These are phyloP conservation scores for Neurospora sp. DNA, from an alignment of 495 filamentous ascomycete species.

Conservation along the genomic window DNA sequence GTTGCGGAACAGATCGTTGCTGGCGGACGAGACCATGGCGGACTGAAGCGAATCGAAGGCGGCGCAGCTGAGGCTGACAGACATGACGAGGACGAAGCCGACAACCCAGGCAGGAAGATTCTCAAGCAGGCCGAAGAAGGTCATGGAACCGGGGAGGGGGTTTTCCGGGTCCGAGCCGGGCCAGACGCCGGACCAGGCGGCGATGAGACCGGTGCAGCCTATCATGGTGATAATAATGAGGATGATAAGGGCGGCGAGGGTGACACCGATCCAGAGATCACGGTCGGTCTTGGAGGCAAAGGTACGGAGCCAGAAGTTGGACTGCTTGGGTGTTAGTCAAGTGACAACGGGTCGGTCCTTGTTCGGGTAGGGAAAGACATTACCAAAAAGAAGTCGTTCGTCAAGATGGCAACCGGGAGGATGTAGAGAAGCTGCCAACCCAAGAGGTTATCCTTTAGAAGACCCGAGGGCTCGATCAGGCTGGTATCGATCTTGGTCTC, in stretches of 20 bases:
- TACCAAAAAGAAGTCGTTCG: conserved; percentile 65
- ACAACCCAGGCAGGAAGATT: conserved; percentile 64
- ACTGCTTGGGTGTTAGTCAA: conserved; percentile 15
- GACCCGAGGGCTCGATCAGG: conserved; percentile 50
- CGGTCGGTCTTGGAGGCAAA: conserved; percentile 68
- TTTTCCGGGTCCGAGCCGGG: conserved; percentile 42
- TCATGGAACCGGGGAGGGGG: conserved; percentile 47
- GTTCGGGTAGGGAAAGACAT: not conserved
- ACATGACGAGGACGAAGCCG: conserved; percentile 67
- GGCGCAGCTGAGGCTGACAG: conserved; percentile 59
- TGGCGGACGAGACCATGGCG: conserved; percentile 65
- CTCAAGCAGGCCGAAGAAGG: conserved; percentile 62
- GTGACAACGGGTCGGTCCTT: not conserved
- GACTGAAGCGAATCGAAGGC: conserved; percentile 68
- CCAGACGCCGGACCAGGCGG: conserved; percentile 60
- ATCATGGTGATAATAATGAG: conserved; percentile 57
- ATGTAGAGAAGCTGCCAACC: conserved; percentile 76
- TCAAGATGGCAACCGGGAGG: conserved; percentile 61
- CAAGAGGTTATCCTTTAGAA: conserved; percentile 49
- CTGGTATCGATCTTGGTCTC: conserved; percentile 58
- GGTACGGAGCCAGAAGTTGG: conserved; percentile 71
- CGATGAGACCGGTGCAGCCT: conserved; percentile 57
- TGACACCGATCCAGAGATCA: conserved; percentile 61
- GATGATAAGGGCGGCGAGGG: conserved; percentile 50
- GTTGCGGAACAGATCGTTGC: conserved; percentile 73